These are phyloP conservation scores for Gossypium schwendimanii DNA, from an alignment of 441 rosid genomes.

Conservation along the genomic window DNA sequence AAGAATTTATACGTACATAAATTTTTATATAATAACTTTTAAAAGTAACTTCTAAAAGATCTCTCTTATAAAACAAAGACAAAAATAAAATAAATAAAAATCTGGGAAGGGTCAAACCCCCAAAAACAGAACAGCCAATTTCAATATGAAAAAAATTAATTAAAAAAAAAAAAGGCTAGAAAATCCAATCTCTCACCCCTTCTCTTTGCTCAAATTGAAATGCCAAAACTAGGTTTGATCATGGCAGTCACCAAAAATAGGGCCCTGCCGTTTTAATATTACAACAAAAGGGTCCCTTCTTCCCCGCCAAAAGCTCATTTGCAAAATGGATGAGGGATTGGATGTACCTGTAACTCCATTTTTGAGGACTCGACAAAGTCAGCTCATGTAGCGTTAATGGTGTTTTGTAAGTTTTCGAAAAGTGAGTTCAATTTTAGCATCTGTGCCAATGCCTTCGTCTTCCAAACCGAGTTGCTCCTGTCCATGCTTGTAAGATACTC, in stretches of 20 bases:
- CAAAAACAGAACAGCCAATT: background rate
- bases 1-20: too few species aligned
- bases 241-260: background rate
- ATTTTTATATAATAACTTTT: too few species aligned
- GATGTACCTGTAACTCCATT: background rate
- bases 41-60: too few species aligned
- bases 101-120: background rate
- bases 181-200: background rate
- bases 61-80: background rate
- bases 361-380: background rate
- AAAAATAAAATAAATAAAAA: background rate
- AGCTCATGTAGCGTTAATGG: background rate
- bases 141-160: background rate
- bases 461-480: slow-evolving; percentile 44
- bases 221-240: background rate
- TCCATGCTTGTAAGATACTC: slow-evolving; percentile 49
- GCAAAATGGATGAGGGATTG: background rate
- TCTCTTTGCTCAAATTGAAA: background rate
- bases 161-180: background rate
- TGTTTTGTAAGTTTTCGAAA: background rate
- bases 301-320: background rate
- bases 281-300: background rate
- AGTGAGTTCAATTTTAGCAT: slow-evolving; percentile 25
- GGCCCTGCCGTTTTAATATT: background rate
- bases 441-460: slow-evolving; percentile 74